Percentiles rank a stretch among this genome's conserved stretches.
Conservation (phyloP, 129 eudicot species). For the Escallonia herrerae region DNA sequence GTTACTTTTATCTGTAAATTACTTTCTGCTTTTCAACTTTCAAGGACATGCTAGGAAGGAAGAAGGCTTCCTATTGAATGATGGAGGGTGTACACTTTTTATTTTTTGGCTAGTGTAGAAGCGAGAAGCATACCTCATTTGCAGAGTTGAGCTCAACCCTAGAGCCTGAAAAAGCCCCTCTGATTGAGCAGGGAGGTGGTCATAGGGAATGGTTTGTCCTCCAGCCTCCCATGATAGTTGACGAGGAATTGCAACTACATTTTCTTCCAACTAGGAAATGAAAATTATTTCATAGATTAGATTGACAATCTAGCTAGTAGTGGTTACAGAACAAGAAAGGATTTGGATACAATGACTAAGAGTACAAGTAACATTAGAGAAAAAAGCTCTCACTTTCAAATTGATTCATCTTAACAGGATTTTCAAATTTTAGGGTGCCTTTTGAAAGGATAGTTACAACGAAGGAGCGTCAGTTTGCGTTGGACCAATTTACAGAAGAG, state of each 20-base stretch:
- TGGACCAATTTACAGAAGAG: neutral
- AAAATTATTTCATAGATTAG: neutral
- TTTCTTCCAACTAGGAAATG: conserved; percentile 41
- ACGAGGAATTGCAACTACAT: conserved; percentile 23
- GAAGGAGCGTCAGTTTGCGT: neutral
- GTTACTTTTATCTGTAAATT: neutral
- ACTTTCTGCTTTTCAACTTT: neutral
- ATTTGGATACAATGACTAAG: neutral
- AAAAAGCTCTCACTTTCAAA: neutral
- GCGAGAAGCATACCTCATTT: conserved; percentile 28
- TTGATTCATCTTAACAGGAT: neutral
- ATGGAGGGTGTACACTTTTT: neutral
- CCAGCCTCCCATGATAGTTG: conserved; percentile 36
- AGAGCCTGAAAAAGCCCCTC: conserved; percentile 49
- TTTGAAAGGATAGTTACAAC: neutral
- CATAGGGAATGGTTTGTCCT: conserved; percentile 34
- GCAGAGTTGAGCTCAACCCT: conserved; percentile 31
- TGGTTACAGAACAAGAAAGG: neutral
- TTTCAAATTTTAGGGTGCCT: neutral
- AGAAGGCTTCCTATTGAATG: neutral
- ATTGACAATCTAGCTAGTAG: neutral
- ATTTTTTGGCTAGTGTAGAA: too few species aligned
- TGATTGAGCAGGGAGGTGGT: conserved; percentile 42
- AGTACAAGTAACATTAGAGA: neutral
- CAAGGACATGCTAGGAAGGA: neutral